phyloP scores from a whole-genome alignment of 2,329 filamentous ascomycete genomes.

The Aspergillus felis region DNA sequence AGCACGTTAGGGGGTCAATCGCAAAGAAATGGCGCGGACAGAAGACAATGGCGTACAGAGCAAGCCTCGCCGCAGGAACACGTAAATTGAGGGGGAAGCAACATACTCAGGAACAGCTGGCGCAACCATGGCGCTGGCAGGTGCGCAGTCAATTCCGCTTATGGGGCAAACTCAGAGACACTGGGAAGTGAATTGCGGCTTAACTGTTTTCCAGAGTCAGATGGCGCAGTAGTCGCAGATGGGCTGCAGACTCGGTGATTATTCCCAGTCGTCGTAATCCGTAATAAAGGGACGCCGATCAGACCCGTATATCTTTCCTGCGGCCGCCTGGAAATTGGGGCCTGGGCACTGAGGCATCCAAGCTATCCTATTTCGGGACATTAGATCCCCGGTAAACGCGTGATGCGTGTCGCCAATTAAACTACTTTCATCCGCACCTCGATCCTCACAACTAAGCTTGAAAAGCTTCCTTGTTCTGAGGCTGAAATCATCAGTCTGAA shows the following conservation, averaged over 20 bases:
- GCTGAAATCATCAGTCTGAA: conserved; percentile 9
- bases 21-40: conserved; percentile 2
- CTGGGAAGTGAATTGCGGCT: not conserved
- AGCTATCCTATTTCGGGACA: conserved; percentile 15
- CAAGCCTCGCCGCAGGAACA: conserved; percentile 19
- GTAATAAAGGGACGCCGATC: conserved; percentile 10
- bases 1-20: conserved; percentile 17
- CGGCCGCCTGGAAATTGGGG: not conserved
- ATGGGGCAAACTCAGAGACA: not conserved
- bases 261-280: conserved; percentile 12
- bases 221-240: not conserved
- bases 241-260: not conserved
- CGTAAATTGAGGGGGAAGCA: conserved; percentile 20
- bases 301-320: not conserved
- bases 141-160: conserved; percentile 12
- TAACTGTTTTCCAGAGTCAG: conserved; percentile 2
- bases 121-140: conserved; percentile 59
- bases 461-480: not conserved
- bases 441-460: not conserved
- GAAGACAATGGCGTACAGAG: conserved; percentile 19
- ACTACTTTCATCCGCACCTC: not conserved
- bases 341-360: conserved; percentile 15
- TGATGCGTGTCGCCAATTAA: conserved; percentile 14
- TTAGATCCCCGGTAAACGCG: conserved; percentile 15
- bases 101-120: conserved; percentile 73